phyloP scores from a whole-genome alignment of 2,329 filamentous ascomycete species.

The Cercospora beticola region DNA sequence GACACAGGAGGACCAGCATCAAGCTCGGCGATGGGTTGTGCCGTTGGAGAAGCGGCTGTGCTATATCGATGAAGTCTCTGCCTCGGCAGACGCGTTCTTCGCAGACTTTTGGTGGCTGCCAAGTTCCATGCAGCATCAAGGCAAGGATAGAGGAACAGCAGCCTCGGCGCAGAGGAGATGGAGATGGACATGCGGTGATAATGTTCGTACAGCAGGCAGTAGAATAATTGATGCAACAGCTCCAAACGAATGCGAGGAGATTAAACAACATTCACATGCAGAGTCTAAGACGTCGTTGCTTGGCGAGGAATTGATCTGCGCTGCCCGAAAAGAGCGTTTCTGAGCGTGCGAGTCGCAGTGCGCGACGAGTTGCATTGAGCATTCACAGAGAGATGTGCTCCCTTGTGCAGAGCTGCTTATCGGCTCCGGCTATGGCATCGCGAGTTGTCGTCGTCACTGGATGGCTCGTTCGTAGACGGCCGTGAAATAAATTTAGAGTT shows the following conservation, averaged over 20 bases:
- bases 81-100: conserved; percentile 6
- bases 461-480: background rate
- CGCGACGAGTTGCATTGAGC: background rate
- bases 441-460: background rate
- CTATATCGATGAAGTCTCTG: conserved; percentile 18
- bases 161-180: conserved; percentile 8
- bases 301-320: conserved; percentile 2
- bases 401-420: background rate
- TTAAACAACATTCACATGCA: conserved; percentile 8
- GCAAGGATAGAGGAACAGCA: conserved; percentile 49
- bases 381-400: background rate
- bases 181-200: conserved; percentile 7
- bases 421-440: background rate
- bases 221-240: background rate
- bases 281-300: conserved; percentile 2
- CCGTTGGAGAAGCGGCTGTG: conserved; percentile 13
- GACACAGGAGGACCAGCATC: conserved; percentile 3
- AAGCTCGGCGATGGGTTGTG: conserved; percentile 5
- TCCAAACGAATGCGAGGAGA: background rate
- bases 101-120: background rate
- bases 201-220: conserved; percentile 3
- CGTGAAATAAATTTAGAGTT: background rate
- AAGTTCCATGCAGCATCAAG: conserved; percentile 26
- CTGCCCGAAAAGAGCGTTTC: background rate
- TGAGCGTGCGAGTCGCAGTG: background rate